Percentiles rank a stretch among this genome's conserved stretches.
These are phyloP conservation scores for Quillaja saponaria DNA, from an alignment of 306 rosid species.

Conservation along the genomic window DNA sequence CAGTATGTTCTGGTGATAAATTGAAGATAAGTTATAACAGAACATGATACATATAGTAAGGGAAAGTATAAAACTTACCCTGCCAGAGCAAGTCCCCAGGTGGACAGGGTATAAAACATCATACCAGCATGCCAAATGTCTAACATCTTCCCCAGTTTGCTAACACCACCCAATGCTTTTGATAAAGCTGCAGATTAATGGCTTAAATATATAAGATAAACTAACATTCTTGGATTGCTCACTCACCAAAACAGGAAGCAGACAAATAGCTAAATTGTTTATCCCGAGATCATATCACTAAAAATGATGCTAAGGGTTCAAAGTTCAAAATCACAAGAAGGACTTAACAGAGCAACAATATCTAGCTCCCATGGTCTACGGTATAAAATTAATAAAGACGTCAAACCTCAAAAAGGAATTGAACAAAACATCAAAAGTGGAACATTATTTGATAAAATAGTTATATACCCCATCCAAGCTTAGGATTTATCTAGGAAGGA, in stretches of 20 bases:
- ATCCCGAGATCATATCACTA: slow-evolving; percentile 19
- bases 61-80: slow-evolving; percentile 51
- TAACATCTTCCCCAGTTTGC: slow-evolving; percentile 65
- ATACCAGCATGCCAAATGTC: slow-evolving; percentile 85
- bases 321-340: background rate
- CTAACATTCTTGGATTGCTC: slow-evolving; percentile 13
- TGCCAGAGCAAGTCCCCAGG: slow-evolving; percentile 95
- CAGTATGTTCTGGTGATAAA: too few species aligned
- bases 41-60: slow-evolving; percentile 9
- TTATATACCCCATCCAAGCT: slow-evolving; percentile 19
- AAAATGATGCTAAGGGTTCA: slow-evolving; percentile 7
- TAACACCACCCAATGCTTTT: slow-evolving; percentile 64
- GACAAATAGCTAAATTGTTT: background rate
- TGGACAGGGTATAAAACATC: slow-evolving; percentile 73
- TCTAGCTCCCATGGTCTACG: background rate
- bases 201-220: slow-evolving; percentile 25
- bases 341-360: slow-evolving; percentile 4
- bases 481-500: background rate
- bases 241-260: slow-evolving; percentile 12
- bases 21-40: background rate
- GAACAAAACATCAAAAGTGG: background rate
- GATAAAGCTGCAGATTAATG: slow-evolving; percentile 58
- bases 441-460: slow-evolving; percentile 10
- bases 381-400: slow-evolving; percentile 15
- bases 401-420: slow-evolving; percentile 13